phyloP scores from a whole-genome alignment of 768 basidiomycete genomes.

The Suillus tomentosus region DNA sequence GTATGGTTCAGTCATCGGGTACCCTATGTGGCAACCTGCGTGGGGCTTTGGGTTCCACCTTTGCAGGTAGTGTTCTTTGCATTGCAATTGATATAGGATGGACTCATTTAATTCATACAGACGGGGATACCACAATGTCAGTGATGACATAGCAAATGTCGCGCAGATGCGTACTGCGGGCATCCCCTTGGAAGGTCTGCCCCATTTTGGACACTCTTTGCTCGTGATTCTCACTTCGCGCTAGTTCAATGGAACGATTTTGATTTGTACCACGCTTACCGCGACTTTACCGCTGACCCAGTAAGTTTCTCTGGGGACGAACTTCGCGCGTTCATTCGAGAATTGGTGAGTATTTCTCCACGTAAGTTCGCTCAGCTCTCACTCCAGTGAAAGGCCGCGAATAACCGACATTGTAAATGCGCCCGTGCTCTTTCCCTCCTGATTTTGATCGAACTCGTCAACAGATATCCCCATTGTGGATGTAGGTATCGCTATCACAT shows the following conservation, averaged over 20 bases:
- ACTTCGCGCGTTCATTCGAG: conserved; percentile 52
- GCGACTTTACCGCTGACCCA: conserved; percentile 72
- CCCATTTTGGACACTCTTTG: conserved; percentile 4
- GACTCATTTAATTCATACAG: conserved; percentile 16
- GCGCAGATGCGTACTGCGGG: conserved; percentile 62
- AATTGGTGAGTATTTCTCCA: conserved; percentile 47
- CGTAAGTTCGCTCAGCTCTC: neutral
- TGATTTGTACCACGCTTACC: conserved; percentile 66
- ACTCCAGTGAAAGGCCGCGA: conserved; percentile 21
- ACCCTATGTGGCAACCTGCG: conserved; percentile 69
- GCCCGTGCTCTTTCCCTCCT: conserved; percentile 56
- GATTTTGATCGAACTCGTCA: conserved; percentile 52
- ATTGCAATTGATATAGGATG: neutral
- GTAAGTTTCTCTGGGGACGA: conserved; percentile 59
- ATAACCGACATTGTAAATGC: conserved; percentile 43
- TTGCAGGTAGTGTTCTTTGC: conserved; percentile 46
- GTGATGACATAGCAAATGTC: conserved; percentile 59
- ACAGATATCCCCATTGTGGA: conserved; percentile 66
- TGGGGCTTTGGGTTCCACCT: conserved; percentile 84
- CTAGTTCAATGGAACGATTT: conserved; percentile 80
- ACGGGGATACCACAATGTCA: conserved; percentile 57
- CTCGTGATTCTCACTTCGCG: conserved; percentile 10
- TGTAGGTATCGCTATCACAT: conserved; percentile 54
- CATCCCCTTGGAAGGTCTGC: conserved; percentile 71
- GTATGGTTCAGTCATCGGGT: conserved; percentile 65